Evolutionary conservation across 1,284 basidiomycete genomes (phyloP).

Genomic region (Cryptococcus maquisensis): DNA sequence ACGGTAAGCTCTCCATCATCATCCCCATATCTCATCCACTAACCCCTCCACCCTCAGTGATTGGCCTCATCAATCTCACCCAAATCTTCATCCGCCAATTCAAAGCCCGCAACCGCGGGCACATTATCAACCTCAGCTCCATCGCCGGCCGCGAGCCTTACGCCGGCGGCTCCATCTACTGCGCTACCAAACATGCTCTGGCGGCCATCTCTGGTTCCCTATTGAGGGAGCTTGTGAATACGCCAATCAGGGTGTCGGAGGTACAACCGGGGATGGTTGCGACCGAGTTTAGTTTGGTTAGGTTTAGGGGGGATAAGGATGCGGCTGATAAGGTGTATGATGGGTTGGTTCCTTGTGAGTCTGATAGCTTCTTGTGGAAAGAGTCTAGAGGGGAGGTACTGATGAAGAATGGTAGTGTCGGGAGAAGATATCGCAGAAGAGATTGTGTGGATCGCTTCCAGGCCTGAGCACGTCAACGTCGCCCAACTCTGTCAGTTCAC

Average conservation of each 20-base stretch:
- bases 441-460: slow-evolving; percentile 65
- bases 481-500: slow-evolving; percentile 34
- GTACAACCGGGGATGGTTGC: slow-evolving; percentile 67
- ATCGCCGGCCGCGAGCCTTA: slow-evolving; percentile 90
- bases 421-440: slow-evolving; percentile 90
- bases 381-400: not conserved
- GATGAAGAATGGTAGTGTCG: slow-evolving; percentile 52
- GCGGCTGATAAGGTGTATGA: slow-evolving; percentile 86
- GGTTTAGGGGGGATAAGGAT: slow-evolving; percentile 75
- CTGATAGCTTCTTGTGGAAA: not conserved
- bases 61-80: slow-evolving; percentile 44
- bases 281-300: slow-evolving; percentile 70
- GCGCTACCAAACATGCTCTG: slow-evolving; percentile 60
- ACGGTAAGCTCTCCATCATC: slow-evolving; percentile 49
- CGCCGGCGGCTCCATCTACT: slow-evolving; percentile 62
- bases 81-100: slow-evolving; percentile 61
- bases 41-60: slow-evolving; percentile 16
- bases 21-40: not conserved
- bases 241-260: slow-evolving; percentile 84
- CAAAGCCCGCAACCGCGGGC: slow-evolving; percentile 75
- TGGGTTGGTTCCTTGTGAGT: slow-evolving; percentile 57
- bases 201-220: slow-evolving; percentile 80
- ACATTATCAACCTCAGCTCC: slow-evolving; percentile 70
- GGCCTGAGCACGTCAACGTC: slow-evolving; percentile 39
- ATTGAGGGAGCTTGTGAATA: slow-evolving; percentile 79